phyloP scores from a whole-genome alignment of 2,329 filamentous ascomycete species.

The Fusarium armeniacum region DNA sequence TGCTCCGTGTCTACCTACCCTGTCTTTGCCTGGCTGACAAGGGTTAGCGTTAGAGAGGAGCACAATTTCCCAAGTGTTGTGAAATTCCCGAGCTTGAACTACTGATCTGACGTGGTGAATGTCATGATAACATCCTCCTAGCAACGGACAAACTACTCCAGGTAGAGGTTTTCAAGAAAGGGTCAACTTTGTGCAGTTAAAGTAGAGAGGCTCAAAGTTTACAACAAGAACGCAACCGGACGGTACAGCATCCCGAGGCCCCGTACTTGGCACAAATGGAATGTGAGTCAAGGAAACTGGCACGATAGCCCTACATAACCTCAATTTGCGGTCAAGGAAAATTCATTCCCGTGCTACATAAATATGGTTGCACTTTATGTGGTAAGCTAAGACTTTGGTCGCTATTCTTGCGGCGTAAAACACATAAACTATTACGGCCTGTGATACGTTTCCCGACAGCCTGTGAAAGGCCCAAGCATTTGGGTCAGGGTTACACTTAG shows the following conservation, averaged over 20 bases:
- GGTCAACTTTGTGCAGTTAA: slow-evolving; percentile 7
- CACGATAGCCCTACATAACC: slow-evolving; percentile 12
- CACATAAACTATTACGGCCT: slow-evolving; percentile 3
- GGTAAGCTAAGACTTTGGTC: slow-evolving; percentile 4
- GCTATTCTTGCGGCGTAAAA: slow-evolving; percentile 25
- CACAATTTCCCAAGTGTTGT: background rate
- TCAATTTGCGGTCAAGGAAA: slow-evolving; percentile 13
- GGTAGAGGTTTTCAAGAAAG: slow-evolving; percentile 2
- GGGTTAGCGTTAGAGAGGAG: slow-evolving; percentile 12
- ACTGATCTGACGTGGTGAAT: slow-evolving; percentile 10
- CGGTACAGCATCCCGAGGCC: slow-evolving; percentile 3
- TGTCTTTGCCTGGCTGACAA: slow-evolving; percentile 13
- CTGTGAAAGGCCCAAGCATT: slow-evolving; percentile 30
- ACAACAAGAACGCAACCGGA: slow-evolving; percentile 9
- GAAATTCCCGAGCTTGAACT: slow-evolving; percentile 20
- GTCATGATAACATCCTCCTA: slow-evolving; percentile 11
- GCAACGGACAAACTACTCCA: slow-evolving; percentile 8
- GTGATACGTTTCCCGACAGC: slow-evolving; percentile 26
- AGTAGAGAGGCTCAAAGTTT: slow-evolving; percentile 13
- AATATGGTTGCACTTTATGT: slow-evolving; percentile 1
- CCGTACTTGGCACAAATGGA: slow-evolving; percentile 1
- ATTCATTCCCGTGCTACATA: slow-evolving; percentile 5
- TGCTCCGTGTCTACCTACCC: slow-evolving; percentile 1
- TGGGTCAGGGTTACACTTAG: slow-evolving; percentile 32
- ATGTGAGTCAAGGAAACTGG: slow-evolving; percentile 5